phyloP scores from a whole-genome alignment of 2,329 filamentous ascomycete genomes.

The Alternaria triticina region DNA sequence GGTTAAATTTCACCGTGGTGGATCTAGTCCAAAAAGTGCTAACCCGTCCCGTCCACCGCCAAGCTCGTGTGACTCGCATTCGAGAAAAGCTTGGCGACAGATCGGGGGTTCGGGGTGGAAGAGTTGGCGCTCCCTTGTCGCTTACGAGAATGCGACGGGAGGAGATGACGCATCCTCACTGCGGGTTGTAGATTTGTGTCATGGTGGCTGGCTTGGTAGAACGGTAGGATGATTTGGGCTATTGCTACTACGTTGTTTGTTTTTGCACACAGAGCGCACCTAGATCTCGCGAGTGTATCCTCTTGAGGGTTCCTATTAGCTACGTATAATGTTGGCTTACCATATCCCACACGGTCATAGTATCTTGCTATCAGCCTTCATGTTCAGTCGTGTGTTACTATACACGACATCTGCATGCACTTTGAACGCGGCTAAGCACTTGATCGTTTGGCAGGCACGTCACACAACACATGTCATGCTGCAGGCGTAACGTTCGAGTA shows the following conservation, averaged over 20 bases:
- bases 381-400: not conserved
- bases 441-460: not conserved
- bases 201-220: not conserved
- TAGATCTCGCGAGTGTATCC: not conserved
- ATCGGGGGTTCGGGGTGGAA: slow-evolving; percentile 4
- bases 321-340: not conserved
- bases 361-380: not conserved
- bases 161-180: not conserved
- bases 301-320: not conserved
- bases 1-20: not conserved
- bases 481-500: not conserved
- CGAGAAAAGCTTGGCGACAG: not conserved
- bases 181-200: not conserved
- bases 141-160: slow-evolving; percentile 4
- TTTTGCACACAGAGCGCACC: not conserved
- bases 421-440: not conserved
- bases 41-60: not conserved
- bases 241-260: not conserved
- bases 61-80: not conserved
- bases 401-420: not conserved
- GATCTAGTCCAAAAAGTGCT: not conserved
- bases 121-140: not conserved
- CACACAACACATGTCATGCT: not conserved
- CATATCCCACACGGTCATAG: not conserved
- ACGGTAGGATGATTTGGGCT: not conserved